These are phyloP conservation scores for Trifolium pratense DNA, from an alignment of 306 rosid species.

Conservation along the genomic window DNA sequence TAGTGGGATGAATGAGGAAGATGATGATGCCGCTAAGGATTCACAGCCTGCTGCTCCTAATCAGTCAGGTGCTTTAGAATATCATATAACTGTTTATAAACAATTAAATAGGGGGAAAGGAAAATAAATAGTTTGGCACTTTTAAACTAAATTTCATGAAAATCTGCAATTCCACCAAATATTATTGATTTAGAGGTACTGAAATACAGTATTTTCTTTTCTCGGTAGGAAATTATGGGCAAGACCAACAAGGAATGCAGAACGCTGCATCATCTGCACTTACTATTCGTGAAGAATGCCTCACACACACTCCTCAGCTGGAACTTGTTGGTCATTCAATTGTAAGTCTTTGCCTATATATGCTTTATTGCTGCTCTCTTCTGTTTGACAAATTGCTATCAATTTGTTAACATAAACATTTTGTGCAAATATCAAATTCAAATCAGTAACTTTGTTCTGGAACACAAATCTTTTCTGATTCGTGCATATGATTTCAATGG, in stretches of 20 bases:
- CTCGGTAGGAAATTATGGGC: constrained; percentile 59
- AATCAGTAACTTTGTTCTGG: constrained; percentile 25
- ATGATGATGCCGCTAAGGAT: constrained; percentile 68
- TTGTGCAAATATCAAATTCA: constrained; percentile 26
- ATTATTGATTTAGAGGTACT: constrained; percentile 1
- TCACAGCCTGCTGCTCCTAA: constrained; percentile 58
- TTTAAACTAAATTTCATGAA: constrained; percentile 1
- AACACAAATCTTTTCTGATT: constrained; percentile 14
- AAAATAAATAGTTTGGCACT: constrained; percentile 17
- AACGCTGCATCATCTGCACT: constrained; percentile 59
- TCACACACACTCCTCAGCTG: constrained; percentile 71
- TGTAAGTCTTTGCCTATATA: constrained; percentile 58
- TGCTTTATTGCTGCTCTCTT: not conserved
- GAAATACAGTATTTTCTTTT: constrained; percentile 26
- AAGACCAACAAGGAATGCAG: constrained; percentile 58
- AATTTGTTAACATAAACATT: constrained; percentile 15
- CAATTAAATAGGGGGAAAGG: not conserved
- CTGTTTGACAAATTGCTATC: not conserved
- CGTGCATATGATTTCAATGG: constrained; percentile 34
- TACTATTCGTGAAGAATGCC: constrained; percentile 56
- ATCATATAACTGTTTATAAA: constrained; percentile 24
- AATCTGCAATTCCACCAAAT: not conserved
- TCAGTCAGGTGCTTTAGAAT: constrained; percentile 63
- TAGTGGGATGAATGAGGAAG: constrained; percentile 72
- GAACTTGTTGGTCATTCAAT: constrained; percentile 96